Evolutionary conservation across 768 basidiomycete species (phyloP), one percentile per base, ranked within the genome.

Genomic region (Goffeauzyma gilvescens): DNA sequence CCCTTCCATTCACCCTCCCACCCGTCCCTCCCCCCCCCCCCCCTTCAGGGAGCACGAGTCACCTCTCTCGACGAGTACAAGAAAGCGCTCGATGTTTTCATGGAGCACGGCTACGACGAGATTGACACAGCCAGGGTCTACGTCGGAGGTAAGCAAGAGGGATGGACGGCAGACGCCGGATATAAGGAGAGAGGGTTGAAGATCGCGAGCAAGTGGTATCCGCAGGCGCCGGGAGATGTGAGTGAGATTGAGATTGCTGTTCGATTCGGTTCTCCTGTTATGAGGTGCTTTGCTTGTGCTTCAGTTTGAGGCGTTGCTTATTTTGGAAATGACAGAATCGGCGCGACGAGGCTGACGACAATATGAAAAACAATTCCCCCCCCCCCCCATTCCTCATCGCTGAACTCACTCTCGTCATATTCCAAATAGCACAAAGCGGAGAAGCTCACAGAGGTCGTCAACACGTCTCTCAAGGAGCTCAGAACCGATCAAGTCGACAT

Each of bases 171-270:
- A 13, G 41, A 57, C 10, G 53, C 54, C n/a, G 59, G 58, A 45
- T 71, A 71, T 65, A 63, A 71, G 45, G 58, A 61, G 32, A 67
- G 72, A 26, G 73, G 73, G 0, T 53, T 77, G 20, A 67, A 68
- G 43, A 61, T 78, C 32, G 74, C 75, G 32, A 78, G 75, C 0
- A 79, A 79, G 55, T 68, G 74, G 14, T 69, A 68, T 46, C 74
- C 75, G 0, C 55, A 47, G 32, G 40, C 47, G 8, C 65, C 65
- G 27, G 44, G 51, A 34, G 30, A 40, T 20, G n/a, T n/a, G n/a
- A n/a, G n/a, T n/a, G n/a, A n/a, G n/a, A n/a, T n/a, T n/a, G n/a
- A n/a, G n/a, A n/a, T 22, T 23, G 8, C 12, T 31, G 7, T 20
- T 17, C 15, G 33, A 10, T 13, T 28, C 20, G 23, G 23, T 5